Percentiles rank a stretch among this genome's conserved stretches.
phyloP scores from a whole-genome alignment of 805 yeast genomes.

The Kurtzmaniella cleridarum region DNA sequence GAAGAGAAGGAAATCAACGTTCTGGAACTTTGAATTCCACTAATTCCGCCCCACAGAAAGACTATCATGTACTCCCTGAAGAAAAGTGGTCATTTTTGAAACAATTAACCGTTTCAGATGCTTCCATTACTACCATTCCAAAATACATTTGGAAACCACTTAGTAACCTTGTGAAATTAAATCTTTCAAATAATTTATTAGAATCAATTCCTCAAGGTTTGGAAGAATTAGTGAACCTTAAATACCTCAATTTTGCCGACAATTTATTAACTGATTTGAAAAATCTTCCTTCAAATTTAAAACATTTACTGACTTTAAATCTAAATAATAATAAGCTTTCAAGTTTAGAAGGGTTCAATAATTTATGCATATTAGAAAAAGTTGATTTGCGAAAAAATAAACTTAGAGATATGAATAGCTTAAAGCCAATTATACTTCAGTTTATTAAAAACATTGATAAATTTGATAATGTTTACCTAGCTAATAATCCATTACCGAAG shows the following conservation, averaged over 20 bases:
- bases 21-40: not conserved
- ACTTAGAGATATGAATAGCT: conserved; percentile 25
- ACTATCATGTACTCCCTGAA: conserved; percentile 24
- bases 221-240: conserved; percentile 40
- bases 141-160: conserved; percentile 35
- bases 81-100: conserved; percentile 35
- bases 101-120: conserved; percentile 36
- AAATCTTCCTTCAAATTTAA: conserved; percentile 30
- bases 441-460: conserved; percentile 23
- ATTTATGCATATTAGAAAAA: conserved; percentile 39
- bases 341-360: conserved; percentile 41
- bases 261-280: conserved; percentile 31
- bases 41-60: conserved; percentile 4
- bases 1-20: too few species aligned
- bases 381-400: conserved; percentile 49
- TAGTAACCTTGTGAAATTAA: conserved; percentile 39
- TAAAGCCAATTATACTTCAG: conserved; percentile 32
- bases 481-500: conserved; percentile 41
- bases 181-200: conserved; percentile 50
- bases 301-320: conserved; percentile 40
- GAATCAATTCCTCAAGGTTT: conserved; percentile 50
- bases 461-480: conserved; percentile 36
- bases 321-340: conserved; percentile 44
- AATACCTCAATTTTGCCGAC: conserved; percentile 41
- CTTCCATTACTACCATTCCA: conserved; percentile 33